Evolutionary conservation across 805 yeast species (phyloP), one percentile per base, ranked within the genome.

Genomic region (Phaffomyces opuntiae): DNA sequence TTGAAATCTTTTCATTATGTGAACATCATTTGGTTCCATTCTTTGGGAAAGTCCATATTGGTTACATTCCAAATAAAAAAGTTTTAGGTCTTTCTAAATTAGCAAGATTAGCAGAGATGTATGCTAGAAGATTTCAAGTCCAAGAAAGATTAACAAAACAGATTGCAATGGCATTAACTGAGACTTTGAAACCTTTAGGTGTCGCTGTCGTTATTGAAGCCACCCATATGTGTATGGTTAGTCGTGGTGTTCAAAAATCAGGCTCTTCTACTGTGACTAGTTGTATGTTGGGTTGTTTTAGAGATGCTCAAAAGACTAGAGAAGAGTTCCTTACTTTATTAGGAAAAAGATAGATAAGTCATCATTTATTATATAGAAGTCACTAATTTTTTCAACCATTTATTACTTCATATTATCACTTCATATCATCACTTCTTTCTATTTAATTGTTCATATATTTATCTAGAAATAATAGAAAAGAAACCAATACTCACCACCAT

Each of bases 131-230:
- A 57, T 76, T 93, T 56, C 99, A 93, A 67, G 99, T 93, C n/a
- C 99, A 93, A 67, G 99, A 93, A 64, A 75, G 99, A 53, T 74
- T 93, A 51, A 93, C 99, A 12, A 93, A 93, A 65, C 99, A 93
- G 65, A 90, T 93, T 45, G 98, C 99, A 31, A 87, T 89, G 85
- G 97, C 98, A 1, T 68, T 93, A 46, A 80, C 83, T 63, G 97
- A 89, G 60, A 87, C 90, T 48, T 73, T 93, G 58, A 83, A 85
- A 59, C 99, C 99, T 16, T 77, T 90, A 59, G 99, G 99, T 50
- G 99, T 93, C 9, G 99, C 98, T 1, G 99, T 93, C 36, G 98
- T 93, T 26, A 89, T 93, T 59, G 99, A 93, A 67, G 97, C 97
- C 17, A 79, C 91, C 2, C 99, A 93, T 63, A 93, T 93, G 99